Evolutionary conservation across 805 yeast genomes (phyloP).

Genomic region (Kazachstania taianensis): DNA sequence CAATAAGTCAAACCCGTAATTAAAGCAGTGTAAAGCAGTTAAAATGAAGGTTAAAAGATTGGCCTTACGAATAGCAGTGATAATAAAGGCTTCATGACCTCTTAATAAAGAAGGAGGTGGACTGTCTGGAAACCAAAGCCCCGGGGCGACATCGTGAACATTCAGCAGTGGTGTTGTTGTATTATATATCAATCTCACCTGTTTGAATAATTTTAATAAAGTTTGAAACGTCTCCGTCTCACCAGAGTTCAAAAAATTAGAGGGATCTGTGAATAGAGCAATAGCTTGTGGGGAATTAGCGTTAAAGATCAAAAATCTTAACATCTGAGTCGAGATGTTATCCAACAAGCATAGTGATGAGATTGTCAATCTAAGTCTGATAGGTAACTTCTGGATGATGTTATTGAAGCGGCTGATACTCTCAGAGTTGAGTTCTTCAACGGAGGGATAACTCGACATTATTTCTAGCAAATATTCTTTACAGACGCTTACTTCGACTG

Average conservation of each 20-base stretch:
- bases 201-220: slow-evolving; percentile 66
- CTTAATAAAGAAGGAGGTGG: slow-evolving; percentile 47
- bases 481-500: no score
- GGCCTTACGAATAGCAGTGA: slow-evolving; percentile 59
- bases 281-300: slow-evolving; percentile 45
- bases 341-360: slow-evolving; percentile 70
- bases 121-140: slow-evolving; percentile 56
- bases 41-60: slow-evolving; percentile 80
- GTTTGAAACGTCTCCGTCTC: slow-evolving; percentile 51
- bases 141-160: slow-evolving; percentile 61
- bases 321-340: slow-evolving; percentile 69
- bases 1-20: slow-evolving; percentile 77
- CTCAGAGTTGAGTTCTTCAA: slow-evolving; percentile 12
- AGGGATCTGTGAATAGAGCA: slow-evolving; percentile 47
- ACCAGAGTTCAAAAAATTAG: slow-evolving; percentile 48
- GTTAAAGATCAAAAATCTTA: slow-evolving; percentile 60
- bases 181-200: slow-evolving; percentile 58
- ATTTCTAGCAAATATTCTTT: no score
- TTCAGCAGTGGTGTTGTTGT: slow-evolving; percentile 62
- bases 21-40: slow-evolving; percentile 77
- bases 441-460: not conserved
- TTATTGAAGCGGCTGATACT: slow-evolving; percentile 17
- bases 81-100: slow-evolving; percentile 41
- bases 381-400: slow-evolving; percentile 23
- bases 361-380: slow-evolving; percentile 51